A percentile compares a stretch with the other conserved stretches of the same genome.
These are phyloP conservation scores for Pleurotus cornucopiae DNA, from an alignment of 768 basidiomycete genomes.

Conservation along the genomic window DNA sequence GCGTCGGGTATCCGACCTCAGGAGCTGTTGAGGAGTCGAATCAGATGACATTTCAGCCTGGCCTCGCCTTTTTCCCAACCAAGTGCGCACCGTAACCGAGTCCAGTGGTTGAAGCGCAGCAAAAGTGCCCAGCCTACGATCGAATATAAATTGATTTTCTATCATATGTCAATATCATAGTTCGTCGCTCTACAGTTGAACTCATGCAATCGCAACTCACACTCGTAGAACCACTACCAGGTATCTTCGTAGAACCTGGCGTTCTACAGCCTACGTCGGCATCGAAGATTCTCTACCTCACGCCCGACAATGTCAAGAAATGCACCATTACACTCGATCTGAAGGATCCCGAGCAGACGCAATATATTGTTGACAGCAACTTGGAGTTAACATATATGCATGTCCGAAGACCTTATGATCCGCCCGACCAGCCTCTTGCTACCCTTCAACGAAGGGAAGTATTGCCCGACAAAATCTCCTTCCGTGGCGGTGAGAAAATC, in stretches of 20 bases:
- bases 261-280: constrained; percentile 1
- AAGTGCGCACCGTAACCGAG: too few relatives aligned
- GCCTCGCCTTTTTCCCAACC: too few relatives aligned
- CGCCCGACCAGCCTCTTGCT: constrained; percentile 12
- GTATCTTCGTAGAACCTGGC: constrained; percentile 1
- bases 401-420: constrained; percentile 2
- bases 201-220: constrained; percentile 9
- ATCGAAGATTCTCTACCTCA: constrained; percentile 4
- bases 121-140: too few relatives aligned
- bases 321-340: constrained; percentile 1
- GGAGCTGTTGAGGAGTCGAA: too few relatives aligned
- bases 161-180: too few relatives aligned
- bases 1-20: too few relatives aligned
- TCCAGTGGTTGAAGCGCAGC: too few relatives aligned
- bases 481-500: constrained; percentile 15
- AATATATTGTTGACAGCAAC: constrained; percentile 7
- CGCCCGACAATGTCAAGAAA: constrained; percentile 13
- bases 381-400: neutral
- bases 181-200: too few relatives aligned
- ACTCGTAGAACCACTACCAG: constrained; percentile 10
- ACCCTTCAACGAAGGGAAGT: constrained; percentile 16
- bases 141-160: too few relatives aligned
- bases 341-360: neutral
- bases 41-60: too few relatives aligned
- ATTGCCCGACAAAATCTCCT: constrained; percentile 20